These are phyloP conservation scores for Phascolomyces articulosus DNA, from an alignment of 371 early-diverging fungal species.

Conservation along the genomic window DNA sequence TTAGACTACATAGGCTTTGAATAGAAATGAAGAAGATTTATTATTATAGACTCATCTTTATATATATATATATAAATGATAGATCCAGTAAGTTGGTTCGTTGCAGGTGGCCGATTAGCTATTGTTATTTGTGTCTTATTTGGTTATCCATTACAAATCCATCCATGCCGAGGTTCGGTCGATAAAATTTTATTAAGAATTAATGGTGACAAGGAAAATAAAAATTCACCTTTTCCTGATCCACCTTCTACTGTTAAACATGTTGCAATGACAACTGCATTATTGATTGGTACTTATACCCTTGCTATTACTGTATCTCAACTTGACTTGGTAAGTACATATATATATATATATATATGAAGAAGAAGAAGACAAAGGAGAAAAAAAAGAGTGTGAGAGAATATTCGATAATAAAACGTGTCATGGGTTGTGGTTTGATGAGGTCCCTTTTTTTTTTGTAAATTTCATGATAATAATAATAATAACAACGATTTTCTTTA, in stretches of 20 bases:
- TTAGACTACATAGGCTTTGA: no score
- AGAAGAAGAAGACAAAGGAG: not conserved
- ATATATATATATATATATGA: not conserved
- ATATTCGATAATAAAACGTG: not conserved
- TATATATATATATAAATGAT: not conserved
- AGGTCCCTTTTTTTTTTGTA: no score
- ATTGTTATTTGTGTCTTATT: conserved; percentile 92
- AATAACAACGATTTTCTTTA: no score
- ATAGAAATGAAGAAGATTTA: no score
- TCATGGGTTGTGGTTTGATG: no score
- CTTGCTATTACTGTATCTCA: conserved; percentile 71
- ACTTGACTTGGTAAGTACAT: conserved; percentile 57
- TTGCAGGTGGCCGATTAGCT: conserved; percentile 88
- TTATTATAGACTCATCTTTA: not conserved
- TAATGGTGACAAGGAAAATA: conserved; percentile 13
- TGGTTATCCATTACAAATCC: conserved; percentile 96
- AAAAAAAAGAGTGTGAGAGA: not conserved
- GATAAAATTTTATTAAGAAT: conserved; percentile 71
- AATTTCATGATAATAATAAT: no score
- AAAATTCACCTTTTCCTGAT: conserved; percentile 10
- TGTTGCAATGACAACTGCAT: conserved; percentile 56
- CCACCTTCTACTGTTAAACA: conserved; percentile 40
- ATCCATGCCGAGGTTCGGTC: conserved; percentile 92
- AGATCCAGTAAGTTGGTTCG: conserved; percentile 70
- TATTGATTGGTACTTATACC: conserved; percentile 64